A percentile compares a stretch with the other conserved stretches of the same genome.
Evolutionary conservation across 2,329 filamentous ascomycete genomes (phyloP).

Genomic region (Alternaria tenuissima): DNA sequence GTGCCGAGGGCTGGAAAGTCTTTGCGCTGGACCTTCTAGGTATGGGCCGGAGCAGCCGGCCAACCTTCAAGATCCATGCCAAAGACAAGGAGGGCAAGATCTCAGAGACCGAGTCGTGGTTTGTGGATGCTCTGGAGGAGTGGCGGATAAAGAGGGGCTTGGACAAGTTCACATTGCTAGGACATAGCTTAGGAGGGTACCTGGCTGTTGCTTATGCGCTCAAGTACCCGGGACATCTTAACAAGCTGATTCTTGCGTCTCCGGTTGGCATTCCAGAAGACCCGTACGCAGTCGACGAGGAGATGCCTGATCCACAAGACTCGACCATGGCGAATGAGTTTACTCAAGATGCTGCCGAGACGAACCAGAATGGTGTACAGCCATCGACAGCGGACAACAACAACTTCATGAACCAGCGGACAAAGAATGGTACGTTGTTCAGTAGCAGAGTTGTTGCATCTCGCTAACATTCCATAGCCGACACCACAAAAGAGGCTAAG

Average conservation of each 20-base stretch:
- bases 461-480: conserved; percentile 12
- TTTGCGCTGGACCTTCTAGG: conserved; percentile 95
- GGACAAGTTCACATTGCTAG: conserved; percentile 90
- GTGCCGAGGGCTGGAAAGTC: conserved; percentile 81
- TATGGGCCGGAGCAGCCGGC: conserved; percentile 88
- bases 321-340: conserved; percentile 82
- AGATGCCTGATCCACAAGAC: conserved; percentile 76
- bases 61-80: conserved; percentile 82
- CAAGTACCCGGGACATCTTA: conserved; percentile 92
- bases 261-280: conserved; percentile 96
- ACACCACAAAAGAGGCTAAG: conserved; percentile 46
- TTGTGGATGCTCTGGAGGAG: conserved; percentile 94
- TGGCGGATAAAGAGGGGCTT: conserved; percentile 91
- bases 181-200: conserved; percentile 93
- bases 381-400: conserved; percentile 66
- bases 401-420: conserved; percentile 62
- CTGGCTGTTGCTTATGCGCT: conserved; percentile 93
- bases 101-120: conserved; percentile 91
- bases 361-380: conserved; percentile 73
- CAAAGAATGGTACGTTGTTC: conserved; percentile 40
- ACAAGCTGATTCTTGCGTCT: conserved; percentile 94
- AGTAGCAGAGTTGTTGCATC: no score
- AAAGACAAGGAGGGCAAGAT: conserved; percentile 84
- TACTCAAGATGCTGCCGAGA: conserved; percentile 73
- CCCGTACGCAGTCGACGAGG: conserved; percentile 83